Conservation (phyloP, 306 rosid genomes). For the Fragaria nilgerrensis region DNA sequence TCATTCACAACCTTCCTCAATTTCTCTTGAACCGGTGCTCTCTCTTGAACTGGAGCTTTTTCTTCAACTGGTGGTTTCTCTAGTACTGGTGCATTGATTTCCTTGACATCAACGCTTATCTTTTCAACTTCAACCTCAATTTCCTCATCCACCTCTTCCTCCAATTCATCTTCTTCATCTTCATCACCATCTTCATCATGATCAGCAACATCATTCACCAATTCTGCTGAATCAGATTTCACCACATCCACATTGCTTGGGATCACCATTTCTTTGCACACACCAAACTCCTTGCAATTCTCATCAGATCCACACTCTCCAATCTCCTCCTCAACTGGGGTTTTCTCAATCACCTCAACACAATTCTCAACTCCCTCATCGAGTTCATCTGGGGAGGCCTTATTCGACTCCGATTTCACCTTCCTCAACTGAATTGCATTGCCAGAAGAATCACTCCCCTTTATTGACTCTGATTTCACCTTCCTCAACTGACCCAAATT, state of each 20-base stretch:
- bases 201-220: conserved; percentile 16
- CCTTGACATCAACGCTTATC: conserved; percentile 56
- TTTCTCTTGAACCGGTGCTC: conserved; percentile 32
- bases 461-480: conserved; percentile 46
- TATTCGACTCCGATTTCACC: conserved; percentile 37
- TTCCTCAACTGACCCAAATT: conserved; percentile 41
- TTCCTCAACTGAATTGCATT: conserved; percentile 38
- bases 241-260: conserved; percentile 24
- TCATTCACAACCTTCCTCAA: conserved; percentile 22
- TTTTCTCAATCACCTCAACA: conserved; percentile 37
- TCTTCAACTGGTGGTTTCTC: conserved; percentile 20
- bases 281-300: conserved; percentile 49
- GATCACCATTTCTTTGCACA: conserved; percentile 54
- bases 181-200: conserved; percentile 14
- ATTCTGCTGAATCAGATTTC: conserved; percentile 32
- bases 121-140: conserved; percentile 39
- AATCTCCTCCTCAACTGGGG: conserved; percentile 38
- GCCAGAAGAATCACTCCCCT: conserved; percentile 21
- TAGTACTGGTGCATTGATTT: conserved; percentile 44
- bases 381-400: conserved; percentile 26
- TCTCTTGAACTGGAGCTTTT: conserved; percentile 25
- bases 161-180: conserved; percentile 31
- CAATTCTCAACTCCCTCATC: conserved; percentile 23
- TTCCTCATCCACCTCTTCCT: conserved; percentile 25
- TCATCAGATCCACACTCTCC: conserved; percentile 35